Evolutionary conservation across 345 rosid genomes (phyloP).

Genomic region (Xanthoceras sorbifolium): DNA sequence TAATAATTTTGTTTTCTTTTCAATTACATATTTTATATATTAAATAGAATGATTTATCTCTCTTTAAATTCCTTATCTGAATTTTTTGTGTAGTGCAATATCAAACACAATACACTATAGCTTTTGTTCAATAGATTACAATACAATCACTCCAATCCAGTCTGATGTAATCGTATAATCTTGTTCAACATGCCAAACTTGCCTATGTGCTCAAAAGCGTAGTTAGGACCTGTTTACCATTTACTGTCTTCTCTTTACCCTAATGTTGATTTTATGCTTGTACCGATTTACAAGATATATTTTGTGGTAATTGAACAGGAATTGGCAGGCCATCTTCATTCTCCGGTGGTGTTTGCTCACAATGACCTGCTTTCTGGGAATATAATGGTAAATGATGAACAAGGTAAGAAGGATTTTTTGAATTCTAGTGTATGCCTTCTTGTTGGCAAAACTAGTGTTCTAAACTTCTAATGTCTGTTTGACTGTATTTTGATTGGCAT

Average conservation of each 20-base stretch:
- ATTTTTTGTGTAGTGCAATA: not conserved
- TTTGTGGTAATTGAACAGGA: conserved; percentile 72
- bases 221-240: not conserved
- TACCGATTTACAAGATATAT: conserved; percentile 18
- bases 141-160: not conserved
- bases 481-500: not conserved
- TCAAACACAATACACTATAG: not conserved
- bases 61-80: not conserved
- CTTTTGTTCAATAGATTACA: not conserved
- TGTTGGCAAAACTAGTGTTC: not conserved
- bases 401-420: conserved; percentile 49
- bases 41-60: not conserved
- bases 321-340: conserved; percentile 61
- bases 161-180: not conserved
- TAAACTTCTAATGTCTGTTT: not conserved
- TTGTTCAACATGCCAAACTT: not conserved
- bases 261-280: conserved; percentile 17
- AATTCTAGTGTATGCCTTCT: not conserved
- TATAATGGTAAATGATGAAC: conserved; percentile 80
- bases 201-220: not conserved
- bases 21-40: not conserved
- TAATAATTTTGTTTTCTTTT: not conserved
- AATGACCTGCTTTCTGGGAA: conserved; percentile 97
- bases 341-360: conserved; percentile 92
- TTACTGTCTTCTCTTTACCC: not conserved